A percentile compares a stretch with the other conserved stretches of the same genome.
Conservation (phyloP, 2,329 filamentous ascomycete species). For the Huntiella abstrusa region DNA sequence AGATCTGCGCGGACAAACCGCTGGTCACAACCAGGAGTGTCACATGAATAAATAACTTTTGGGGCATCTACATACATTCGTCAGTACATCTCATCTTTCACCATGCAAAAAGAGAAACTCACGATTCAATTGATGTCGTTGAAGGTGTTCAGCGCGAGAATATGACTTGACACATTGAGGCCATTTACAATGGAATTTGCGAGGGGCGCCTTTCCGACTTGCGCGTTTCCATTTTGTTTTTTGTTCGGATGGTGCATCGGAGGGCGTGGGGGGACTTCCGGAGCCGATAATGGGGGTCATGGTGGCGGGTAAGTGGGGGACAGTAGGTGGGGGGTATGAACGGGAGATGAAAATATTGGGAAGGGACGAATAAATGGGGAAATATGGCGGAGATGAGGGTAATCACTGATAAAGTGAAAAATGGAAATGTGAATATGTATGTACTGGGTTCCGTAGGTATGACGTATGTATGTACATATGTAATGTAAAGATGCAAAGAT, state of each 20-base stretch:
- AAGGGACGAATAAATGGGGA: neutral
- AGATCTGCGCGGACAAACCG: slow-evolving; percentile 65
- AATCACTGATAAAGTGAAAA: too few relatives aligned
- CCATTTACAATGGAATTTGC: slow-evolving; percentile 44
- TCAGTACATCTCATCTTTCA: slow-evolving; percentile 10
- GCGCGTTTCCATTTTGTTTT: slow-evolving; percentile 21
- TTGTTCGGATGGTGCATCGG: neutral
- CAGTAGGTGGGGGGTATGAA: neutral
- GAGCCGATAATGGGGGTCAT: neutral
- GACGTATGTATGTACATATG: too few relatives aligned
- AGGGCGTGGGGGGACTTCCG: neutral
- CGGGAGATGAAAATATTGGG: neutral
- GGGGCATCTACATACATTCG: slow-evolving; percentile 36
- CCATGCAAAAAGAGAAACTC: slow-evolving; percentile 12
- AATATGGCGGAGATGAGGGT: neutral
- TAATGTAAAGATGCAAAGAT: too few relatives aligned
- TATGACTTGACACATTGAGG: slow-evolving; percentile 63
- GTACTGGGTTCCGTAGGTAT: too few relatives aligned
- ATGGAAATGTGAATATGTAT: too few relatives aligned
- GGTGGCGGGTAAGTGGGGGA: neutral
- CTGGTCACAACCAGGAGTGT: slow-evolving; percentile 54
- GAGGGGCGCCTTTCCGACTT: slow-evolving; percentile 30
- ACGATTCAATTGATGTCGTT: slow-evolving; percentile 71
- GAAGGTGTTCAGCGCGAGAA: slow-evolving; percentile 62
- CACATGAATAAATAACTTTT: slow-evolving; percentile 62